These are phyloP conservation scores for Fragaria iinumae DNA, from an alignment of 306 rosid species.

Conservation along the genomic window DNA sequence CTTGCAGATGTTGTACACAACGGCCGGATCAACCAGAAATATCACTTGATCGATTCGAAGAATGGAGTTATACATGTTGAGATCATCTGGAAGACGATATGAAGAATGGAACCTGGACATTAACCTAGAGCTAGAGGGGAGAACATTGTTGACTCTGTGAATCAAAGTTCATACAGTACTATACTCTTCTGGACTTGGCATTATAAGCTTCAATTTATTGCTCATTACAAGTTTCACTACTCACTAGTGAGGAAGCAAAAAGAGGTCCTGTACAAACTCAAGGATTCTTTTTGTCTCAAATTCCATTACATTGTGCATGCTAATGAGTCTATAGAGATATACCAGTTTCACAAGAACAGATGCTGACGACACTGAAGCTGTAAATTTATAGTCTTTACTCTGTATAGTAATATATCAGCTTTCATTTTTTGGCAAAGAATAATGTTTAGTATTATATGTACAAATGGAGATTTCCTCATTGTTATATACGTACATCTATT, in stretches of 20 bases:
- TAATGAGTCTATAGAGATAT: neutral
- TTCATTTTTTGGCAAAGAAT: neutral
- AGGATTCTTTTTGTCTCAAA: neutral
- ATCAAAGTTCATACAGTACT: neutral
- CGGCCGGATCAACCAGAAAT: conserved; percentile 74
- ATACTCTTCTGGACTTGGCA: neutral
- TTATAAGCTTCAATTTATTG: neutral
- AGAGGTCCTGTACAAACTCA: neutral
- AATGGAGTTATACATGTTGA: conserved; percentile 77
- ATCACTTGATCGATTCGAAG: conserved; percentile 72
- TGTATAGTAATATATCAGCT: neutral
- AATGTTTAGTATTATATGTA: neutral
- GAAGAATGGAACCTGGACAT: conserved; percentile 15
- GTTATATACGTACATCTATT: neutral
- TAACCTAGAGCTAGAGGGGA: neutral
- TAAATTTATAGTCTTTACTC: neutral
- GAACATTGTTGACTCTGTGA: neutral
- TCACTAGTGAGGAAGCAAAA: neutral
- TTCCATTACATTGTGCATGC: neutral
- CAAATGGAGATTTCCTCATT: neutral
- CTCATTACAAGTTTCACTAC: neutral
- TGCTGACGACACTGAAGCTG: neutral
- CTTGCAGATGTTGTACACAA: conserved; percentile 71
- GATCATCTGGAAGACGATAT: conserved; percentile 54
- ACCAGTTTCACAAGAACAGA: neutral